Percentiles rank a stretch among this genome's conserved stretches.
These are phyloP conservation scores for Geotrichum fermentans DNA, from an alignment of 1,139 yeast genomes.

Conservation along the genomic window DNA sequence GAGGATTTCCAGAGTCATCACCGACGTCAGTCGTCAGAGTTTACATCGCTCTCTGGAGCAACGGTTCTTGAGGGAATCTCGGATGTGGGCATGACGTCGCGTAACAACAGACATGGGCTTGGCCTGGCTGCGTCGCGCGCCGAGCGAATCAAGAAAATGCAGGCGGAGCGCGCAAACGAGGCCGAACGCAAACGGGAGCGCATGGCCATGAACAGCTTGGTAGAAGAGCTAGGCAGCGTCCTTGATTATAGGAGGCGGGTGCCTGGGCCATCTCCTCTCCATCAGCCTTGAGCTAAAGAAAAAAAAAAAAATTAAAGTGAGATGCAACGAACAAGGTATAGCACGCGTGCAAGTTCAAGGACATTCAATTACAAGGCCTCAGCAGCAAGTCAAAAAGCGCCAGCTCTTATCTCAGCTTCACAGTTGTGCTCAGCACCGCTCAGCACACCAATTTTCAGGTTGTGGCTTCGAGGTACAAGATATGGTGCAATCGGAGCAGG, in stretches of 20 bases:
- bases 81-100: neutral
- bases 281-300: too few relatives aligned
- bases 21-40: conserved; percentile 17
- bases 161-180: conserved; percentile 24
- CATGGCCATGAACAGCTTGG: conserved; percentile 25
- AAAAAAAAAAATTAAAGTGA: too few relatives aligned
- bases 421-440: too few relatives aligned
- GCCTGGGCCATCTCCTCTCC: too few relatives aligned
- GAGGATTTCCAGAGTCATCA: conserved; percentile 5
- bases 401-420: too few relatives aligned
- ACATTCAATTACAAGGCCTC: too few relatives aligned
- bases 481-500: too few relatives aligned
- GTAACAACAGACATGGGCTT: neutral
- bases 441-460: too few relatives aligned
- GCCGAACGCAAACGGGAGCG: conserved; percentile 18
- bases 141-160: conserved; percentile 25
- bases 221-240: conserved; percentile 30
- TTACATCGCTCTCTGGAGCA: conserved; percentile 12
- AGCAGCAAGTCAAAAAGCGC: too few relatives aligned
- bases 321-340: too few relatives aligned
- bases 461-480: too few relatives aligned
- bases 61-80: conserved; percentile 10
- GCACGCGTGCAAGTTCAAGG: too few relatives aligned
- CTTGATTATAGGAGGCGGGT: conserved; percentile 17
- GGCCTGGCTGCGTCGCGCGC: neutral